Evolutionary conservation across 2,329 filamentous ascomycete genomes (phyloP).

Genomic region (Sarocladium kiliense): DNA sequence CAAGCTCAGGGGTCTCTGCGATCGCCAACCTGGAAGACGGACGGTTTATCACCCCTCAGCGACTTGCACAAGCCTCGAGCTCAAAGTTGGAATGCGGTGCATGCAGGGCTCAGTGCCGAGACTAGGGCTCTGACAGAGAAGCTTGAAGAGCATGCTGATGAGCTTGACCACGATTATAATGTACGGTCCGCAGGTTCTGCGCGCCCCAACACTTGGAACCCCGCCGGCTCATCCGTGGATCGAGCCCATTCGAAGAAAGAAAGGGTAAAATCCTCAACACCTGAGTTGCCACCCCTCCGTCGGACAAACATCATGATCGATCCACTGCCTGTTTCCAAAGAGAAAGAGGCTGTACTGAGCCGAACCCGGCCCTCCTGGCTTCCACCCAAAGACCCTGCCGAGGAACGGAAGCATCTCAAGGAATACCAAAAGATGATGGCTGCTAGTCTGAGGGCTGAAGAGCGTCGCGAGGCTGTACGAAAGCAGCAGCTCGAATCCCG

Average conservation of each 20-base stretch:
- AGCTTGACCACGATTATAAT: slow-evolving; percentile 38
- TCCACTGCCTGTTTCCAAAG: slow-evolving; percentile 75
- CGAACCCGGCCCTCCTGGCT: slow-evolving; percentile 80
- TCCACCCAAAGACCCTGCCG: slow-evolving; percentile 80
- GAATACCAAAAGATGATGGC: slow-evolving; percentile 83
- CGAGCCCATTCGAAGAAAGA: slow-evolving; percentile 38
- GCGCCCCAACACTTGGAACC: slow-evolving; percentile 37
- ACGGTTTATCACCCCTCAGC: slow-evolving; percentile 22
- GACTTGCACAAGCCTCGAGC: slow-evolving; percentile 47
- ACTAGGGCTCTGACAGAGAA: slow-evolving; percentile 72
- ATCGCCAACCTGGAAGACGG: slow-evolving; percentile 50
- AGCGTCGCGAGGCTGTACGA: slow-evolving; percentile 50
- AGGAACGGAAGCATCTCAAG: slow-evolving; percentile 83
- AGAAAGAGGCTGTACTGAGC: slow-evolving; percentile 79
- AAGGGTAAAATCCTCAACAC: slow-evolving; percentile 59
- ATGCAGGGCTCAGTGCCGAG: slow-evolving; percentile 65
- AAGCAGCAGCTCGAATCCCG: slow-evolving; percentile 46
- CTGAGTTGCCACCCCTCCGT: slow-evolving; percentile 65
- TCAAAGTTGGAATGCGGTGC: slow-evolving; percentile 70
- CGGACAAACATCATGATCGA: slow-evolving; percentile 79
- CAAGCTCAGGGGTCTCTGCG: slow-evolving; percentile 54
- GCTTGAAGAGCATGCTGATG: slow-evolving; percentile 72
- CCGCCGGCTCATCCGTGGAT: slow-evolving; percentile 26
- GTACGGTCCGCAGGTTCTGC: slow-evolving; percentile 23
- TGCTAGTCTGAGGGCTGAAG: slow-evolving; percentile 53